A percentile compares a stretch with the other conserved stretches of the same genome.
These are phyloP conservation scores for Posidonia australis DNA, from an alignment of 106 monocot genomes.

Conservation along the genomic window DNA sequence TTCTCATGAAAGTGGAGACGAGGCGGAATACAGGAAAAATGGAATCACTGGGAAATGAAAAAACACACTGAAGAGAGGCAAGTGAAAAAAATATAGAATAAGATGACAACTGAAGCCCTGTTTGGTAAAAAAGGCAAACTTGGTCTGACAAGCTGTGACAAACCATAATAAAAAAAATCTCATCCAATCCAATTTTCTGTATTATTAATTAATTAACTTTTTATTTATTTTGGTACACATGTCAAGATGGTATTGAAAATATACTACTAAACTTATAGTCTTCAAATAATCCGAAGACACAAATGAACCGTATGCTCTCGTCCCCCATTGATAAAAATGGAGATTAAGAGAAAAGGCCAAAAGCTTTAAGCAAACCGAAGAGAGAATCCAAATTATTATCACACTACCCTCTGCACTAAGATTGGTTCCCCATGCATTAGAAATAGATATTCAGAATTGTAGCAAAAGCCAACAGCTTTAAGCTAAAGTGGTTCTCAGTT, in stretches of 20 bases:
- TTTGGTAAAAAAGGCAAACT: no score
- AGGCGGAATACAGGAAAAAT: background rate
- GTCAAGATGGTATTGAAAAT: no score
- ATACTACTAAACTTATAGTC: no score
- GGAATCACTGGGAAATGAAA: conserved; percentile 2
- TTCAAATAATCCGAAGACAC: no score
- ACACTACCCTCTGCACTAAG: background rate
- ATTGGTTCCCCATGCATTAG: background rate
- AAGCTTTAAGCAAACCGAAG: background rate
- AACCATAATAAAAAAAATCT: no score
- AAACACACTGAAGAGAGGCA: background rate
- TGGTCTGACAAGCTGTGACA: no score
- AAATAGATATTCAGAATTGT: conserved; percentile 1
- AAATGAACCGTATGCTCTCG: no score
- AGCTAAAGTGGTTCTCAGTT: background rate
- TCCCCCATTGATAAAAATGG: background rate
- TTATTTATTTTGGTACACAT: no score
- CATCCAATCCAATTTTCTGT: no score
- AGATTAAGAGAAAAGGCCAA: background rate
- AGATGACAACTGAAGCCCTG: background rate
- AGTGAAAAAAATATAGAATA: background rate
- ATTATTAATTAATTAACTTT: no score
- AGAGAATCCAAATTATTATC: background rate
- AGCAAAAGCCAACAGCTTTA: background rate
- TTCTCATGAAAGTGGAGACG: background rate